phyloP scores from a whole-genome alignment of 2,329 filamentous ascomycete species.

The Diaporthe sp. region DNA sequence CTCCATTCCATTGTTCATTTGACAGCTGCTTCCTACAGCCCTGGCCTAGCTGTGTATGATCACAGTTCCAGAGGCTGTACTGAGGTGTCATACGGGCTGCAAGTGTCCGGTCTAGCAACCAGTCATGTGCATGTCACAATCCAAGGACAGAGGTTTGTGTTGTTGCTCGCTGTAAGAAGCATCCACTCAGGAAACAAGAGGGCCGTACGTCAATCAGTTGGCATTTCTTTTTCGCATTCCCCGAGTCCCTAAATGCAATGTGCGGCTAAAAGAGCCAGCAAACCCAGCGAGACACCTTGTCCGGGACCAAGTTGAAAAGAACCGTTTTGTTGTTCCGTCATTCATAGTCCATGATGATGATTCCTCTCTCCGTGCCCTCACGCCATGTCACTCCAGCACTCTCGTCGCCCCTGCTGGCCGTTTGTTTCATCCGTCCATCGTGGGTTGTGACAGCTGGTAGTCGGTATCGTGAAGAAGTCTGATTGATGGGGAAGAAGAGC shows the following conservation, averaged over 20 bases:
- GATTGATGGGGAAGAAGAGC: constrained; percentile 46
- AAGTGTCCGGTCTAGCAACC: background rate
- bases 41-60: background rate
- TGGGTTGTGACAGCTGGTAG: constrained; percentile 43
- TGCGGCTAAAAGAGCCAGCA: constrained; percentile 38
- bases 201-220: constrained; percentile 35
- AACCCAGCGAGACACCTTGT: constrained; percentile 41
- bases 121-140: background rate
- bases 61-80: background rate
- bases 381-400: constrained; percentile 32
- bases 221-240: constrained; percentile 41
- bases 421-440: constrained; percentile 36
- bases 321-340: constrained; percentile 37
- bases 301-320: constrained; percentile 35
- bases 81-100: too few species aligned
- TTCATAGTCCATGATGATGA: constrained; percentile 40
- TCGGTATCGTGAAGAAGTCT: constrained; percentile 38
- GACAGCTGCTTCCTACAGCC: background rate
- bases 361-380: constrained; percentile 32
- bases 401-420: constrained; percentile 32
- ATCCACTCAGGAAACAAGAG: too few species aligned
- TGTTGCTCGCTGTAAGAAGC: too few species aligned
- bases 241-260: constrained; percentile 42
- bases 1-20: background rate
- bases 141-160: background rate